phyloP scores from a whole-genome alignment of 495 filamentous ascomycete species.

The Hypoxylon lenormandii region DNA sequence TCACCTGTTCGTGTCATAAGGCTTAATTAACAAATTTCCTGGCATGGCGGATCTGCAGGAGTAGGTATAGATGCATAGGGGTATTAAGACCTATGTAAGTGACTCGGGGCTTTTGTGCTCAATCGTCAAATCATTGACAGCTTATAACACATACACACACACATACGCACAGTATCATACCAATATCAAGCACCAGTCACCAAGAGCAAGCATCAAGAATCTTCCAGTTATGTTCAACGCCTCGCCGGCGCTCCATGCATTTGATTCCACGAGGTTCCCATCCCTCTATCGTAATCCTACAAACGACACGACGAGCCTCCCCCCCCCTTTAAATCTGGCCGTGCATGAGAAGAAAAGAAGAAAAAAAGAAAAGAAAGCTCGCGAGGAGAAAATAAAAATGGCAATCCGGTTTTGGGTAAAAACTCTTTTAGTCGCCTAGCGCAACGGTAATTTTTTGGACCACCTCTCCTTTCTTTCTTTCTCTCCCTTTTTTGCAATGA shows the following conservation, averaged over 20 bases:
- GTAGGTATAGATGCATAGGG: too few species aligned
- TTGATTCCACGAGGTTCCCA: slow-evolving; percentile 16
- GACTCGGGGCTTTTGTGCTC: too few species aligned
- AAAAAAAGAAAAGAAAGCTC: slow-evolving; percentile 18
- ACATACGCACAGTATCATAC: too few species aligned
- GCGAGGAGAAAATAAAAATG: slow-evolving; percentile 1
- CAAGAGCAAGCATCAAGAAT: too few species aligned
- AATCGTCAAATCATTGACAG: too few species aligned
- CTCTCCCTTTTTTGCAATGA: slow-evolving; percentile 16
- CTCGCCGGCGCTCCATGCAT: slow-evolving; percentile 20
- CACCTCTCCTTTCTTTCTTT: neutral
- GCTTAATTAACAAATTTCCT: too few species aligned
- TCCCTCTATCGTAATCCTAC: slow-evolving; percentile 41
- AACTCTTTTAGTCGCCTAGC: slow-evolving; percentile 32
- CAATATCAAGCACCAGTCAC: neutral
- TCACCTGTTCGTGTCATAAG: too few species aligned
- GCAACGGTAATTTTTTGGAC: slow-evolving; percentile 23
- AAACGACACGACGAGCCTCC: slow-evolving; percentile 6
- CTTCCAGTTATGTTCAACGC: neutral
- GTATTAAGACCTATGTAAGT: too few species aligned
- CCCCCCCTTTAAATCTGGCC: neutral
- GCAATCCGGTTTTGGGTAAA: slow-evolving; percentile 18
- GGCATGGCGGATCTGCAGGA: too few species aligned
- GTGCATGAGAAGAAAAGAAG: neutral
- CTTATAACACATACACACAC: too few species aligned